Conservation (phyloP, 164 flowering plant species). For the Magnolia sinica region DNA sequence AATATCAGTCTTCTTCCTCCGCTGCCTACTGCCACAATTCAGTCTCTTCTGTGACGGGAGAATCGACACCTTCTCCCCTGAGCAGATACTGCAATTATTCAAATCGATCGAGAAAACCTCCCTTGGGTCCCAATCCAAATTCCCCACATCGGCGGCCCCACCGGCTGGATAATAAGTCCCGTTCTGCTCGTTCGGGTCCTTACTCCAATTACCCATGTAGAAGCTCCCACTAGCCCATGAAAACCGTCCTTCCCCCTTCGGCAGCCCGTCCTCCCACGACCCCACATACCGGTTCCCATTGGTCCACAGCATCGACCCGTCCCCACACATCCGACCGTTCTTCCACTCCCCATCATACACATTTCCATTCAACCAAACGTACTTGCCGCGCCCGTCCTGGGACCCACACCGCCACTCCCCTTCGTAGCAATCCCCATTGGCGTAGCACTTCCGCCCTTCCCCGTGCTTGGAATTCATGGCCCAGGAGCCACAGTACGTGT, state of each 20-base stretch:
- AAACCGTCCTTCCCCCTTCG: constrained; percentile 64
- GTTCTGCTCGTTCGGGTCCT: constrained; percentile 48
- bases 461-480: constrained; percentile 74
- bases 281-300: constrained; percentile 69
- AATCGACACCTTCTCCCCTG: constrained; percentile 57
- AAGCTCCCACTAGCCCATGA: constrained; percentile 62
- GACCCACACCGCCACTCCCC: constrained; percentile 77
- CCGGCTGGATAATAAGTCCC: constrained; percentile 64
- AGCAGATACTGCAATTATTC: constrained; percentile 48
- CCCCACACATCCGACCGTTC: constrained; percentile 47
- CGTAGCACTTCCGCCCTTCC: constrained; percentile 47
- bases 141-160: constrained; percentile 17
- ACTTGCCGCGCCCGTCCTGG: constrained; percentile 75
- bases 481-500: constrained; percentile 70
- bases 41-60: constrained; percentile 69
- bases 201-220: constrained; percentile 69
- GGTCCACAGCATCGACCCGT: constrained; percentile 53
- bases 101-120: constrained; percentile 47
- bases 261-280: constrained; percentile 63
- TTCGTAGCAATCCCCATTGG: constrained; percentile 73
- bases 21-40: constrained; percentile 26
- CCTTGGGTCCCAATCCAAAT: constrained; percentile 67
- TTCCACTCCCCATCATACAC: constrained; percentile 64
- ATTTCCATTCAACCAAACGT: constrained; percentile 63
- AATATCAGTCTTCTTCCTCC: constrained; percentile 43